Base-by-base conservation (phyloP, 257 asterid species). In the Jacaranda mimosifolia region DNA sequence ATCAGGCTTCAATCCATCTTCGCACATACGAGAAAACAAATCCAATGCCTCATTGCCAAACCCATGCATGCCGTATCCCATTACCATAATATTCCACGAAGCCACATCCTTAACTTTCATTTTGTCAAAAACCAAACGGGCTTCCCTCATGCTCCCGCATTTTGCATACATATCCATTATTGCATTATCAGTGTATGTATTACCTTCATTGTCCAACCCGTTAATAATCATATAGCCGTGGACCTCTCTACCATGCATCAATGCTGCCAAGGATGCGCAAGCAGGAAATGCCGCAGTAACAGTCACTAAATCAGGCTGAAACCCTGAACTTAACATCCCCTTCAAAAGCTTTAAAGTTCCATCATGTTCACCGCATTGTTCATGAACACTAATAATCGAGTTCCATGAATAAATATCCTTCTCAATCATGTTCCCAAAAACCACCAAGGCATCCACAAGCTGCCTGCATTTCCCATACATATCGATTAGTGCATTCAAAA, bases 341-440 rank as follows among this genome's bases (percentile, higher is more conserved):
- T 79, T 85, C 76, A 94, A 82, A 53, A 91, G 83, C 69, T 74
- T 77, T 80, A 94, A 66, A 42, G 97, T 83, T 38, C 90, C 87
- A 14, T 88, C 92, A 46, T 92, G 88, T 76, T 92, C 91, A 42
- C 97, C 92, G 19, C 89, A 92, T 78, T 91, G 97, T 73, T 84
- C 91, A 55, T 85, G 91, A 79, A 92, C 95, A 73, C 88, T 87
- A 53, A 91, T 78, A 32, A 87, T 85, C n/a, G 98, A 91, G 84
- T 94, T 94, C 98, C 98, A 94, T 7, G 98, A 89, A 73, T 88
- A 91, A 58, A 88, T 87, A 77, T 94, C 98, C 89, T 86, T 94
- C 63, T 87, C 96, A 70, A 71, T 52, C 78, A 87, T 85, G 63
- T 13, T 73, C 46, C 83, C 74, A 7, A 92, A 94, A 70, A 88